These are phyloP conservation scores for Teunomyces stri DNA, from an alignment of 805 yeast species.

Conservation along the genomic window DNA sequence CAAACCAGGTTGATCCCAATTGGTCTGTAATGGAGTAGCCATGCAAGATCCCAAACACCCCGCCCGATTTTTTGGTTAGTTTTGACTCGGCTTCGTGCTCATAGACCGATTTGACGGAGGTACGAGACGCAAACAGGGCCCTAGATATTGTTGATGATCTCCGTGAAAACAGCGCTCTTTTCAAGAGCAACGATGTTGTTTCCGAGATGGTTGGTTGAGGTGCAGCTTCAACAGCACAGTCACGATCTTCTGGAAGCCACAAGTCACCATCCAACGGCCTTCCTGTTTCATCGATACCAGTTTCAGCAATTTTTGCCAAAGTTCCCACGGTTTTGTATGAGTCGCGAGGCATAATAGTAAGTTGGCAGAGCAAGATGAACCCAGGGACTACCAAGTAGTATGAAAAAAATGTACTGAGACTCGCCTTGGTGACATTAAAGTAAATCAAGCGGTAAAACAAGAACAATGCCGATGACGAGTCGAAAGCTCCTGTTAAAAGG, in stretches of 20 bases:
- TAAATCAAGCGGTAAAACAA: conserved; percentile 68
- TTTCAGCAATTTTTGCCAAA: conserved; percentile 65
- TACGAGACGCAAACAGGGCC: conserved; percentile 24
- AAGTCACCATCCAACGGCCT: conserved; percentile 50
- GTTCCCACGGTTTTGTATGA: conserved; percentile 72
- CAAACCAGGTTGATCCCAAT: conserved; percentile 69
- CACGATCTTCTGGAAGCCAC: conserved; percentile 34
- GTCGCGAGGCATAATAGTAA: conserved; percentile 74
- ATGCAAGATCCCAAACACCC: conserved; percentile 58
- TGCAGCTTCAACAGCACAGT: conserved; percentile 12
- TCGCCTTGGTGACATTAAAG: conserved; percentile 38
- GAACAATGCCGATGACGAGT: conserved; percentile 87
- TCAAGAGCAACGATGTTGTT: conserved; percentile 38
- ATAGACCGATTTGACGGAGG: conserved; percentile 56
- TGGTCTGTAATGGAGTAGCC: conserved; percentile 51
- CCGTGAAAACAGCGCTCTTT: conserved; percentile 29
- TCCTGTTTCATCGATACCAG: conserved; percentile 73
- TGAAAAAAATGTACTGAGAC: conserved; percentile 60
- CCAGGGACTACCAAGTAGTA: conserved; percentile 71
- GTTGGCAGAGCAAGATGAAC: conserved; percentile 71
- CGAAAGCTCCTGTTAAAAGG: conserved; percentile 77
- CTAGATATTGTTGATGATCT: conserved; percentile 38
- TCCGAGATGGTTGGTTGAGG: conserved; percentile 38
- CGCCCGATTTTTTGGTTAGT: conserved; percentile 50
- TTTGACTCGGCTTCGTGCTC: conserved; percentile 65